A percentile compares a stretch with the other conserved stretches of the same genome.
Evolutionary conservation across 306 rosid genomes (phyloP).

Genomic region (Casuarina equisetifolia): DNA sequence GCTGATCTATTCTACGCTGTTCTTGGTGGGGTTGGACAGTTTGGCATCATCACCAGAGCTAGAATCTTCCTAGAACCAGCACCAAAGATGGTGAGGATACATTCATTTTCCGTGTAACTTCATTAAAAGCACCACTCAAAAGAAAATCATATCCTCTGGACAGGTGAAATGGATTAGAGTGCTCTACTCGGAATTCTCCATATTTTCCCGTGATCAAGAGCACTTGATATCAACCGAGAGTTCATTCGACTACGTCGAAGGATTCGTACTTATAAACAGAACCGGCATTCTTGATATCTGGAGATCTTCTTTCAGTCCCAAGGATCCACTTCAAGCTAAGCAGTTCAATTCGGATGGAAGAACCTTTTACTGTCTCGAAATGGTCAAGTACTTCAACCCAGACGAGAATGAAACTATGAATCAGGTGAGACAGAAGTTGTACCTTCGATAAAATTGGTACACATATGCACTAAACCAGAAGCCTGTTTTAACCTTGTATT

Average conservation of each 20-base stretch:
- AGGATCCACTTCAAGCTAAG: constrained; percentile 66
- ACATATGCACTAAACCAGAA: neutral
- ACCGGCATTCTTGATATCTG: constrained; percentile 78
- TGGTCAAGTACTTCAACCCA: constrained; percentile 79
- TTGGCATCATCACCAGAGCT: constrained; percentile 89
- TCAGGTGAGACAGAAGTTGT: constrained; percentile 49
- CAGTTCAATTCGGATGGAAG: constrained; percentile 72
- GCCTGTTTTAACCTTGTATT: constrained; percentile 5
- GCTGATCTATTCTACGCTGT: constrained; percentile 79
- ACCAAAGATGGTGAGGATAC: constrained; percentile 61
- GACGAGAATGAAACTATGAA: constrained; percentile 47
- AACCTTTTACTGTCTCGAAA: constrained; percentile 80
- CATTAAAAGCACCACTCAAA: neutral
- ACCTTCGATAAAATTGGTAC: neutral
- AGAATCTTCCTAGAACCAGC: constrained; percentile 88
- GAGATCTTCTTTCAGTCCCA: constrained; percentile 85
- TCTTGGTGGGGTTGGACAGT: constrained; percentile 97
- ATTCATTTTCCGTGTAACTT: neutral
- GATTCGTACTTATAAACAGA: constrained; percentile 75
- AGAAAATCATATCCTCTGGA: constrained; percentile 22
- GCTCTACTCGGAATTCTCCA: constrained; percentile 78
- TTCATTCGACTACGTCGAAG: constrained; percentile 86
- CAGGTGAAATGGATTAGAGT: constrained; percentile 96
- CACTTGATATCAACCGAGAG: constrained; percentile 61
- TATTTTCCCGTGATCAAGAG: constrained; percentile 81